phyloP scores from a whole-genome alignment of 208 protist species.

The Angomonas ambiguus region DNA sequence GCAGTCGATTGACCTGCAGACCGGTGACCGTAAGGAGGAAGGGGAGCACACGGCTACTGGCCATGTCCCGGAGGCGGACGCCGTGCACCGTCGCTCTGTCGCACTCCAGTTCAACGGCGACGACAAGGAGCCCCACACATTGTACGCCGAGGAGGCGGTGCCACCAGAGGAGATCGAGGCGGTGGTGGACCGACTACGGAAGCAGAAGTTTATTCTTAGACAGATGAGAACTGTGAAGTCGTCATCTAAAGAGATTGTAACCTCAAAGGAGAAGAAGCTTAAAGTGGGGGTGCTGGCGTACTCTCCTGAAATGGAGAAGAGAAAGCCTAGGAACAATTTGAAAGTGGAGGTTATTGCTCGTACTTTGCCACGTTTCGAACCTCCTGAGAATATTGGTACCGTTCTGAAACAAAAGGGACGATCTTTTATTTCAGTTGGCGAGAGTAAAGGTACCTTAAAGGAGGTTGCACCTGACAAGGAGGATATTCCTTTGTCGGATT shows the following conservation, averaged over 20 bases:
- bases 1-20: background rate
- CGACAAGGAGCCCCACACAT: background rate
- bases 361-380: background rate
- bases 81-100: slow-evolving; percentile 9
- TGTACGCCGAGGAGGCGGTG: background rate
- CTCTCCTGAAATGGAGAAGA: background rate
- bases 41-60: background rate
- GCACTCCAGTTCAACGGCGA: background rate
- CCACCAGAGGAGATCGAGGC: background rate
- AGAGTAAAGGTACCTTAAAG: background rate
- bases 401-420: background rate
- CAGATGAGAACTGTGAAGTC: background rate
- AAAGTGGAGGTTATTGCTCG: background rate
- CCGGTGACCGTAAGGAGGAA: background rate
- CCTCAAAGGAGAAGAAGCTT: background rate
- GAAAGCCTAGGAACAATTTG: background rate
- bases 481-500: background rate
- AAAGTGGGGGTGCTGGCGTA: background rate
- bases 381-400: too few relatives aligned
- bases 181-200: background rate
- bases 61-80: background rate
- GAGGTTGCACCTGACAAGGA: background rate
- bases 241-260: background rate
- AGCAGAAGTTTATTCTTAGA: background rate
- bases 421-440: background rate